Evolutionary conservation across 169 alveolate species (phyloP).

Genomic region (Eimeria sp.): DNA sequence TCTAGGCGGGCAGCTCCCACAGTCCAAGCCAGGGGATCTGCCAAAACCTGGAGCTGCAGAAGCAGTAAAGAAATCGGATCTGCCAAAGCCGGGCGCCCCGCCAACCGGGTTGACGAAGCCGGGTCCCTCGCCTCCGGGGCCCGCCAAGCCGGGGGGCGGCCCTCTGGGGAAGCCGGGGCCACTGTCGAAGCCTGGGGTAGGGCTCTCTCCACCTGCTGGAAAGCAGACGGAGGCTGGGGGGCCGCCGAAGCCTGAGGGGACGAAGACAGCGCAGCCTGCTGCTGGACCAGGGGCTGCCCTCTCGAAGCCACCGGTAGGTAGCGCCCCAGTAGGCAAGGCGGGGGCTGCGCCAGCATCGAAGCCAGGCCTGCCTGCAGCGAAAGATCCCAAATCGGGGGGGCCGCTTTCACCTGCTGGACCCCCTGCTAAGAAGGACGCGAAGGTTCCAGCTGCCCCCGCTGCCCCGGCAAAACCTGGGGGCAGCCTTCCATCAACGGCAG

Average conservation of each 20-base stretch:
- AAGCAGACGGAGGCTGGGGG: background rate
- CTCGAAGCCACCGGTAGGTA: background rate
- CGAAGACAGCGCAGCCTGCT: background rate
- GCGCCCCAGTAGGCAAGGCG: background rate
- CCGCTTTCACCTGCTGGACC: too few species aligned
- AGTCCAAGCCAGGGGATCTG: conserved; percentile 13
- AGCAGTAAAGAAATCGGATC: background rate
- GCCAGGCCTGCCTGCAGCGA: background rate
- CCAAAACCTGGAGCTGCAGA: conserved; percentile 23
- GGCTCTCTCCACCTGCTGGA: background rate
- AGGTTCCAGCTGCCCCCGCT: background rate
- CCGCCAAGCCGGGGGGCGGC: background rate
- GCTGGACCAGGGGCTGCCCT: background rate
- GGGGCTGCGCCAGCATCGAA: background rate
- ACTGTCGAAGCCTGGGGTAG: background rate
- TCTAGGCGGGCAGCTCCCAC: background rate
- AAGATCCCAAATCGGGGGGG: conserved; percentile 10
- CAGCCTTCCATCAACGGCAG: background rate
- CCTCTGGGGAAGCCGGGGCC: background rate
- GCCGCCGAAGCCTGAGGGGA: conserved; percentile 4
- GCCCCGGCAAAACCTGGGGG: conserved; percentile 5
- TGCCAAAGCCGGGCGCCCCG: conserved; percentile 18
- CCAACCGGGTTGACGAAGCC: too few species aligned
- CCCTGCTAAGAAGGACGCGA: background rate
- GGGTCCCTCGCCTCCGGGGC: background rate